phyloP scores from a whole-genome alignment of 495 filamentous ascomycete species.

The Podospora sp. region DNA sequence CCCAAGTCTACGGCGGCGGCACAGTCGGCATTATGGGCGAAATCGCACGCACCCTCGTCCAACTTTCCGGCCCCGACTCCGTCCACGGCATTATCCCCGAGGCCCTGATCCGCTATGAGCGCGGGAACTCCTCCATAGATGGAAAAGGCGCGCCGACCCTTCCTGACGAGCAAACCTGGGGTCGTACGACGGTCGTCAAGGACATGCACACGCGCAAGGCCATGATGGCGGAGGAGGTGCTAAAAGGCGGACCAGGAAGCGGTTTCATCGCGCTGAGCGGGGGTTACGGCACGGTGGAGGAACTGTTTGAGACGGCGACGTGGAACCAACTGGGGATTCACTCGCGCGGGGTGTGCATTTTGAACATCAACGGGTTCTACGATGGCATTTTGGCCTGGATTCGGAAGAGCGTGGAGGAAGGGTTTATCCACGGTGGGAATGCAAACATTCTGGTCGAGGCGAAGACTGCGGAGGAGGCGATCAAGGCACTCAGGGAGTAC shows the following conservation, averaged over 20 bases:
- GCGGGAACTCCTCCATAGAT: constrained; percentile 43
- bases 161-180: constrained; percentile 72
- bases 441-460: constrained; percentile 78
- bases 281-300: constrained; percentile 93
- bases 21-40: constrained; percentile 96
- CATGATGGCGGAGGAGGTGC: constrained; percentile 85
- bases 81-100: constrained; percentile 94
- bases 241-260: constrained; percentile 75
- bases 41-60: constrained; percentile 81
- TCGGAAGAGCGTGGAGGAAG: constrained; percentile 69
- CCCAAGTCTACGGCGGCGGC: constrained; percentile 84
- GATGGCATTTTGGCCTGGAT: constrained; percentile 85
- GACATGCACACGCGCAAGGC: constrained; percentile 96
- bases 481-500: constrained; percentile 72
- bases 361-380: constrained; percentile 90
- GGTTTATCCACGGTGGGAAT: constrained; percentile 72
- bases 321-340: constrained; percentile 99
- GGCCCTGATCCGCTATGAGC: constrained; percentile 81
- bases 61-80: constrained; percentile 74
- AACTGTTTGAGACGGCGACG: constrained; percentile 93
- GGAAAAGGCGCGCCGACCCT: constrained; percentile 29
- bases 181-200: constrained; percentile 80
- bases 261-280: constrained; percentile 91
- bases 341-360: constrained; percentile 72
- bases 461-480: constrained; percentile 67